phyloP scores from a whole-genome alignment of 306 rosid genomes.

The Biancaea sappan region DNA sequence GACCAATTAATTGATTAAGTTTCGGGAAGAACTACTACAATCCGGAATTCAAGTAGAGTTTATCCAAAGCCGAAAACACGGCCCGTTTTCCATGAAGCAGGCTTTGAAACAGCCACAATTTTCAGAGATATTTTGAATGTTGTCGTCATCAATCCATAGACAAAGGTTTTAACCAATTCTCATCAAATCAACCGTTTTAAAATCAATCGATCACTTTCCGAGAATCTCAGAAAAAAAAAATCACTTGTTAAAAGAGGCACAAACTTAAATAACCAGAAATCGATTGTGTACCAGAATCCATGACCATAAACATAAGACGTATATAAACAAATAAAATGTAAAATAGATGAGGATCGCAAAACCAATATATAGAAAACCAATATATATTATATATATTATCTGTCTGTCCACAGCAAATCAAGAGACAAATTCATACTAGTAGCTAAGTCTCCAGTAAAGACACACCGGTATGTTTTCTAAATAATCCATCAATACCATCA shows the following conservation, averaged over 20 bases:
- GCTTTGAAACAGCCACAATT: neutral
- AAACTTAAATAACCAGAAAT: constrained; percentile 10
- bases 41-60: neutral
- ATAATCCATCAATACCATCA: constrained; percentile 17
- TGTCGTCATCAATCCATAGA: neutral
- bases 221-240: neutral
- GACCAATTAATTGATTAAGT: neutral
- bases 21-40: neutral
- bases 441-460: constrained; percentile 29
- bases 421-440: constrained; percentile 31
- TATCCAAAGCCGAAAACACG: neutral
- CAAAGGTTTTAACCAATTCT: neutral
- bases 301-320: constrained; percentile 33
- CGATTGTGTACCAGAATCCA: constrained; percentile 41
- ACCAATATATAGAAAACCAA: too few relatives aligned
- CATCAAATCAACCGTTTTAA: neutral
- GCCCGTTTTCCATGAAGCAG: neutral
- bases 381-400: too few relatives aligned
- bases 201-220: neutral
- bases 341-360: constrained; percentile 25
- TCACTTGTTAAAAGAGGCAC: neutral
- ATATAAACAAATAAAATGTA: constrained; percentile 9
- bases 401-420: constrained; percentile 24
- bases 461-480: constrained; percentile 28
- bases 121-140: neutral